Conservation (phyloP, 352 stramenopile species). For the Phytophthora parvispora region DNA sequence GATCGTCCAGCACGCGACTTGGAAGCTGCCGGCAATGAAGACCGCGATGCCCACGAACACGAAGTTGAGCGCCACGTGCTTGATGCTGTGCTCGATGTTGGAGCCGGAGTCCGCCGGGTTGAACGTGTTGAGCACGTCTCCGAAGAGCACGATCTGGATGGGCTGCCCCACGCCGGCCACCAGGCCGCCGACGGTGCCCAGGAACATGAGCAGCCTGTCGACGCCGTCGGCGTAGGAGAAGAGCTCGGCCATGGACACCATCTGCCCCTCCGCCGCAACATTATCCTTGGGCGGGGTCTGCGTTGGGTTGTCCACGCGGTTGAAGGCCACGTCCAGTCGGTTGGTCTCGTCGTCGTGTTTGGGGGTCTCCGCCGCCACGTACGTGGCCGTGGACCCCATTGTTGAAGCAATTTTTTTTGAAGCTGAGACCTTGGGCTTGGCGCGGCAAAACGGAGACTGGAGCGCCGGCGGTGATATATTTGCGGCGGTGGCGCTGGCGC, state of each 20-base stretch:
- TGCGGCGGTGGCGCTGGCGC: conserved; percentile 12
- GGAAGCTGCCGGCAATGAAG: conserved; percentile 57
- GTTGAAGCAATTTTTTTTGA: background rate
- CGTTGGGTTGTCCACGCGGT: conserved; percentile 26
- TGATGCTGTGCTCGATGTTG: conserved; percentile 40
- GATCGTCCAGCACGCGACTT: conserved; percentile 74
- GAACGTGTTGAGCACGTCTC: conserved; percentile 79
- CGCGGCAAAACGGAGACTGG: background rate
- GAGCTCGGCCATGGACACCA: conserved; percentile 57
- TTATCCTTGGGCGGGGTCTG: conserved; percentile 20
- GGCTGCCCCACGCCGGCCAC: conserved; percentile 60
- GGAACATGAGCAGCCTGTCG: conserved; percentile 67
- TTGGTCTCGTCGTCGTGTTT: conserved; percentile 25
- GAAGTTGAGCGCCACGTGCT: conserved; percentile 63
- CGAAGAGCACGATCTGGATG: conserved; percentile 79
- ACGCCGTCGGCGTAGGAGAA: conserved; percentile 66
- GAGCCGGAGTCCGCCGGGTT: conserved; percentile 45
- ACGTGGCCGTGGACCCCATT: conserved; percentile 31
- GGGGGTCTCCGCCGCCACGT: conserved; percentile 27
- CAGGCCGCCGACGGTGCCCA: conserved; percentile 56
- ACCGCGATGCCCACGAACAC: conserved; percentile 61
- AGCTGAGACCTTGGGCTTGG: conserved; percentile 3
- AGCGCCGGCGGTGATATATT: conserved; percentile 5
- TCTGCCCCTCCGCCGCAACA: conserved; percentile 27
- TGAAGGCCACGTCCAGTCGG: conserved; percentile 34